Evolutionary conservation across 2,329 filamentous ascomycete species (phyloP), one percentile per base, ranked within the genome.

Genomic region (Plenodomus biglobosus): DNA sequence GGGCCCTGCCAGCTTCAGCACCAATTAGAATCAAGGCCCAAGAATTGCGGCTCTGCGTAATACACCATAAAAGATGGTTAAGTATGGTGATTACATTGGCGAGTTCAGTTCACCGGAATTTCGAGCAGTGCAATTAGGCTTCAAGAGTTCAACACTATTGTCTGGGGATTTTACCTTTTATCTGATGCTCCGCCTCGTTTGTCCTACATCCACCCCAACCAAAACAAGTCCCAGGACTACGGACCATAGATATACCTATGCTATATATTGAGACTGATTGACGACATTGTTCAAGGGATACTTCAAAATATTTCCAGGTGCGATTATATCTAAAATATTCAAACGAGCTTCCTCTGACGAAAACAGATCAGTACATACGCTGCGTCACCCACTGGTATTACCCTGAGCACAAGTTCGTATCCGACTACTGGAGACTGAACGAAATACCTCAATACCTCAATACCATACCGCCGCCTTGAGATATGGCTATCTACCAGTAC

Each of bases 41-140:
- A 40, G 8, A 27, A 17, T 66, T 71, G 68, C 64, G 68, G 68
- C 68, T 71, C 68, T 71, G 68, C 67, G 49, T 60, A 20, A 16
- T 47, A 45, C 32, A 58, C 50, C 64, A 68, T 71, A 70, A 69
- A 70, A 59, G 52, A 61, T 19, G 47, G 52, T 40, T 50, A 44
- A 55, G 46, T 40, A 59, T 59, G 58, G 37, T 49, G 52, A 52
- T 43, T 53, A 51, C 42, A 55, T 49, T 20, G 48, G 50, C 50
- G 55, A 51, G 46, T 52, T 53, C 56, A 57, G 51, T 42, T 55
- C 50, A 55, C 55, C 50, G 53, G 47, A 56, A 41, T 46, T 52
- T 52, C 44, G 54, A 64, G 66, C 66, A 59, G 64, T 68, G 60
- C 67, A 68, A 60, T 24, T 44, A 43, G 40, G 52, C 40, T 47